phyloP scores from a whole-genome alignment of 2,329 filamentous ascomycete genomes.

The Aspergillus piperis region DNA sequence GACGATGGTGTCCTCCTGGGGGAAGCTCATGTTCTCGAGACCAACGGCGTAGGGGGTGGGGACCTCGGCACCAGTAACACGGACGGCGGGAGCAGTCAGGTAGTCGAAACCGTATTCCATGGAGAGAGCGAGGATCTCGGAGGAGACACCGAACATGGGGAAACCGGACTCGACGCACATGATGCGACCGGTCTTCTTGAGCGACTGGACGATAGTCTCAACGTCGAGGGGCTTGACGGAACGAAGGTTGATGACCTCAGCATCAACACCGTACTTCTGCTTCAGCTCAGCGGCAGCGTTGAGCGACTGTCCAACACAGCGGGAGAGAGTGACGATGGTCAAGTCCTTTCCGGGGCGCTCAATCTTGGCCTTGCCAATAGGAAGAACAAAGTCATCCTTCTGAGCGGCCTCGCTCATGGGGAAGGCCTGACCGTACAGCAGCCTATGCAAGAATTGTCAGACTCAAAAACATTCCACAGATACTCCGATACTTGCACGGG shows the following conservation, averaged over 20 bases:
- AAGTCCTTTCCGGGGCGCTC: constrained; percentile 94
- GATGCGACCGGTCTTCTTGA: constrained; percentile 97
- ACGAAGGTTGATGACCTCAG: constrained; percentile 96
- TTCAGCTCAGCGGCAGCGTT: constrained; percentile 87
- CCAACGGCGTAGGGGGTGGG: constrained; percentile 93
- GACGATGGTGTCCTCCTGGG: constrained; percentile 83
- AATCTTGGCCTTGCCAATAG: constrained; percentile 98
- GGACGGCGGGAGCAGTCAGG: constrained; percentile 87
- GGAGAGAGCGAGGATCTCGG: constrained; percentile 89
- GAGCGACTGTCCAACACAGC: constrained; percentile 90
- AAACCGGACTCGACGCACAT: constrained; percentile 93
- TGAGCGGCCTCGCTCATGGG: constrained; percentile 97
- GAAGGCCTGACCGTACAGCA: constrained; percentile 89
- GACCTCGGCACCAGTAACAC: constrained; percentile 95
- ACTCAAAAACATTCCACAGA: constrained; percentile 1
- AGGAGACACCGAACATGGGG: constrained; percentile 88
- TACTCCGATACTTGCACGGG: not conserved
- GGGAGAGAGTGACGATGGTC: constrained; percentile 91
- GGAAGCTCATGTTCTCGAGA: constrained; percentile 95
- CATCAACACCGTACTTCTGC: constrained; percentile 93
- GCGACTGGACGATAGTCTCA: constrained; percentile 90
- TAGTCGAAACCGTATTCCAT: constrained; percentile 99
- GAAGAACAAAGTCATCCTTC: constrained; percentile 93
- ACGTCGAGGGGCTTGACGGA: constrained; percentile 96
- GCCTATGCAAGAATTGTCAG: constrained; percentile 51